phyloP scores from a whole-genome alignment of 805 yeast genomes.

The Ascoidea tarda region DNA sequence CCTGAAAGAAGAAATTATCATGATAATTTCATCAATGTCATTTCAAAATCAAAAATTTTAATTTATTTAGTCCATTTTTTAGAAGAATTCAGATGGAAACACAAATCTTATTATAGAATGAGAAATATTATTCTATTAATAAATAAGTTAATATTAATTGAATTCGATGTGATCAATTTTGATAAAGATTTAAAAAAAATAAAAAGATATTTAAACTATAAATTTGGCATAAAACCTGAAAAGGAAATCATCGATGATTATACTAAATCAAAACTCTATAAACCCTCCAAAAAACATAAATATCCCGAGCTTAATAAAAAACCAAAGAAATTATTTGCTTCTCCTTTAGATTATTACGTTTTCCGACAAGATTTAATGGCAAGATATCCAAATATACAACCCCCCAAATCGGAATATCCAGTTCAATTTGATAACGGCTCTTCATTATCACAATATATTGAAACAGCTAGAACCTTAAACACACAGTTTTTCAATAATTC shows the following conservation, averaged over 20 bases:
- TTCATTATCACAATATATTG: conserved; percentile 46
- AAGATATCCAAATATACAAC: conserved; percentile 58
- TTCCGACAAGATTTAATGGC: conserved; percentile 62
- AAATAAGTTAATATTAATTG: conserved; percentile 39
- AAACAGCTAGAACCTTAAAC: conserved; percentile 39
- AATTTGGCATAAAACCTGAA: conserved; percentile 21
- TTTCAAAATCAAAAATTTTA: conserved; percentile 26
- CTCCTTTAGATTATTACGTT: conserved; percentile 77
- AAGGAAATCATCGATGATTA: conserved; percentile 13
- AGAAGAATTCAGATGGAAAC: conserved; percentile 56
- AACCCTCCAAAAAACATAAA: not conserved
- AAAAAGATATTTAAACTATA: conserved; percentile 30
- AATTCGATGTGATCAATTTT: conserved; percentile 31
- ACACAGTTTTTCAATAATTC: conserved; percentile 27
- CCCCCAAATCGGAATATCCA: conserved; percentile 36
- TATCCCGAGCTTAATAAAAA: not conserved
- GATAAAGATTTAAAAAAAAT: conserved; percentile 15
- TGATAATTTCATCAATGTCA: conserved; percentile 4
- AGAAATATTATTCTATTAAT: conserved; percentile 41
- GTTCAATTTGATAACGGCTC: conserved; percentile 30
- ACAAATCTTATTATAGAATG: conserved; percentile 28
- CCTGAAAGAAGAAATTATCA: not conserved
- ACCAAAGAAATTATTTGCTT: conserved; percentile 28
- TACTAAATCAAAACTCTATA: not conserved
- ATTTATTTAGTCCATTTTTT: conserved; percentile 30